These are phyloP conservation scores for Erodium texanum DNA, from an alignment of 441 rosid genomes.

Conservation along the genomic window DNA sequence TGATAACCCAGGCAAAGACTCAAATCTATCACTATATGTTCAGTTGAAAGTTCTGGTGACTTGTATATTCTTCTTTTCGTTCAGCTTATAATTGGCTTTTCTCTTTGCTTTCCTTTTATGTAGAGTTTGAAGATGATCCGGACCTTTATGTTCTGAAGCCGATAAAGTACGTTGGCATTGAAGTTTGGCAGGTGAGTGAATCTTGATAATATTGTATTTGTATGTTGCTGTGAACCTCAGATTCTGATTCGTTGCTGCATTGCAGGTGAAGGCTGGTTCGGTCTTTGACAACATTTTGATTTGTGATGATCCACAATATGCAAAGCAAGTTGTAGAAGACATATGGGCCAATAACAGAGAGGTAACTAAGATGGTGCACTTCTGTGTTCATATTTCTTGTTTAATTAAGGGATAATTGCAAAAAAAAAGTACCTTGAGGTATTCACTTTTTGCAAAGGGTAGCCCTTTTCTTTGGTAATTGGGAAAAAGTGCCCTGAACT, in stretches of 20 bases:
- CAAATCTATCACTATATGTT: background rate
- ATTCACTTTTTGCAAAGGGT: too few species aligned
- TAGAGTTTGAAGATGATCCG: background rate
- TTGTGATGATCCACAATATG: constrained; percentile 78
- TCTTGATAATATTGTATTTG: background rate
- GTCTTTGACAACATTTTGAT: constrained; percentile 72
- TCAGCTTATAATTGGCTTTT: background rate
- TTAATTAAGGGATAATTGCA: constrained; percentile 4
- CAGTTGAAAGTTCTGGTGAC: background rate
- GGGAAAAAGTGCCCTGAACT: too few species aligned
- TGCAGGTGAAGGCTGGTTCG: constrained; percentile 86
- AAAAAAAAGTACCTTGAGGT: too few species aligned
- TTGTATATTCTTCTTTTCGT: background rate
- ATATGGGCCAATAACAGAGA: constrained; percentile 46
- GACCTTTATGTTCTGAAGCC: background rate
- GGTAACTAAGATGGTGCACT: constrained; percentile 27
- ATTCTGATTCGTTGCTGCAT: constrained; percentile 9
- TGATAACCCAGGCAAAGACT: constrained; percentile 69
- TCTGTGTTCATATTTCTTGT: background rate
- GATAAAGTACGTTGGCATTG: background rate
- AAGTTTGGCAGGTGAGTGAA: background rate
- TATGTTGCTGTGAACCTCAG: background rate
- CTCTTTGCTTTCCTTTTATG: background rate
- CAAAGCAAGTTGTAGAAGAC: constrained; percentile 63
- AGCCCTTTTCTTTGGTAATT: too few species aligned